phyloP scores from a whole-genome alignment of 805 yeast genomes.

The Candida xyloterini region DNA sequence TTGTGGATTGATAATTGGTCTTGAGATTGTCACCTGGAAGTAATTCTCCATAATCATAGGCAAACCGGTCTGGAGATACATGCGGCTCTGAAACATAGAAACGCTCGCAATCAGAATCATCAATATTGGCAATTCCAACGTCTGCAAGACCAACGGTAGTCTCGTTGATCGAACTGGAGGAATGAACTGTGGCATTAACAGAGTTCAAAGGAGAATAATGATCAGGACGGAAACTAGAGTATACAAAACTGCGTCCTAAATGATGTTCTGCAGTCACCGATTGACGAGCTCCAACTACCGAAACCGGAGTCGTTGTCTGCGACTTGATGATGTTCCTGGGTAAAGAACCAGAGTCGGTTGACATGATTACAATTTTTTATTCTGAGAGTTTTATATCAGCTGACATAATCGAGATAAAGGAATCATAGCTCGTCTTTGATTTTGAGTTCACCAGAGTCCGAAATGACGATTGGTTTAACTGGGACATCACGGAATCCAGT shows the following conservation, averaged over 20 bases:
- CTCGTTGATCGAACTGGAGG: constrained; percentile 50
- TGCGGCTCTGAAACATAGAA: neutral
- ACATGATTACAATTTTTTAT: constrained; percentile 3
- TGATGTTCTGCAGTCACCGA: constrained; percentile 30
- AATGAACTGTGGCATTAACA: constrained; percentile 43
- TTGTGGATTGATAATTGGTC: constrained; percentile 4
- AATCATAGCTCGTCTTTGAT: constrained; percentile 24
- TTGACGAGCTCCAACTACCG: constrained; percentile 12
- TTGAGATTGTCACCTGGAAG: constrained; percentile 1
- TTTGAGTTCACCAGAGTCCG: constrained; percentile 65
- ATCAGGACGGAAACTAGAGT: constrained; percentile 33
- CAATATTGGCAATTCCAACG: constrained; percentile 44
- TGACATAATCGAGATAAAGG: constrained; percentile 4
- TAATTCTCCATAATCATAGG: constrained; percentile 5
- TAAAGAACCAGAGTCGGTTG: constrained; percentile 18
- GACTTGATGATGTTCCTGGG: constrained; percentile 22
- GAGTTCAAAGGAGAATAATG: constrained; percentile 13
- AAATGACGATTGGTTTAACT: constrained; percentile 56
- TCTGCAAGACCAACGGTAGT: constrained; percentile 56
- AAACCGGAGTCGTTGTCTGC: constrained; percentile 7
- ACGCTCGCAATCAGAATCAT: neutral
- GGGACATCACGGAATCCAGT: constrained; percentile 76
- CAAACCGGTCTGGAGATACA: constrained; percentile 7
- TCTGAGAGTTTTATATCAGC: neutral
- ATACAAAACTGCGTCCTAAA: constrained; percentile 40